A percentile compares a stretch with the other conserved stretches of the same genome.
These are phyloP conservation scores for Zymoseptoria pseudotritici DNA, from an alignment of 2,329 filamentous ascomycete species.

Conservation along the genomic window DNA sequence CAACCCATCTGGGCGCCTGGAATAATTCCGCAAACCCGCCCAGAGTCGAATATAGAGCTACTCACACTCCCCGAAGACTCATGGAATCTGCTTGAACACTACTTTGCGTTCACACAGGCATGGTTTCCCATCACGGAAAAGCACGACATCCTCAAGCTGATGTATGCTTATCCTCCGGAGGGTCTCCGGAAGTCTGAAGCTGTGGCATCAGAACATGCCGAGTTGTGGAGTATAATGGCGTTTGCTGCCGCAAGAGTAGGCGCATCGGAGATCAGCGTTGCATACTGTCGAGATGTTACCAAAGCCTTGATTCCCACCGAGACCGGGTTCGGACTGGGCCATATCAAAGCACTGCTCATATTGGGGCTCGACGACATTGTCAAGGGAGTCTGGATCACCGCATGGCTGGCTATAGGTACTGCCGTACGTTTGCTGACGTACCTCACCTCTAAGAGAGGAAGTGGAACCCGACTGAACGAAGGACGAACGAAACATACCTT, in stretches of 20 bases:
- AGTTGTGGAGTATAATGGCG: slow-evolving; percentile 41
- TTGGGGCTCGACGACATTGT: slow-evolving; percentile 58
- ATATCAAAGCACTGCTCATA: slow-evolving; percentile 37
- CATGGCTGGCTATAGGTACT: slow-evolving; percentile 58
- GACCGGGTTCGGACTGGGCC: slow-evolving; percentile 30
- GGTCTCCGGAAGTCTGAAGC: slow-evolving; percentile 29
- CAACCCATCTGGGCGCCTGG: neutral
- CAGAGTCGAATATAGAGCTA: neutral
- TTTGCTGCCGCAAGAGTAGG: slow-evolving; percentile 30
- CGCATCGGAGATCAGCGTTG: neutral
- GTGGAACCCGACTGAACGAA: slow-evolving; percentile 4
- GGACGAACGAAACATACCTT: slow-evolving; percentile 36
- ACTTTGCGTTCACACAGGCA: slow-evolving; percentile 66
- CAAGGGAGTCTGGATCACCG: slow-evolving; percentile 47
- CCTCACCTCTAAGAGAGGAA: slow-evolving; percentile 16
- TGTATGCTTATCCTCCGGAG: slow-evolving; percentile 47
- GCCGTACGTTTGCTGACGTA: slow-evolving; percentile 50
- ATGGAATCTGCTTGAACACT: slow-evolving; percentile 60
- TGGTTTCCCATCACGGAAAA: slow-evolving; percentile 71
- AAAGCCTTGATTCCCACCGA: slow-evolving; percentile 15
- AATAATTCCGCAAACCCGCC: neutral
- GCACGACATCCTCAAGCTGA: slow-evolving; percentile 51
- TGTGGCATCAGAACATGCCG: slow-evolving; percentile 34
- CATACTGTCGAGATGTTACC: slow-evolving; percentile 8
- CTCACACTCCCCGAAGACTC: slow-evolving; percentile 45